Percentiles rank a stretch among this genome's conserved stretches.
These are phyloP conservation scores for Betula pendula DNA, from an alignment of 306 rosid genomes.

Conservation along the genomic window DNA sequence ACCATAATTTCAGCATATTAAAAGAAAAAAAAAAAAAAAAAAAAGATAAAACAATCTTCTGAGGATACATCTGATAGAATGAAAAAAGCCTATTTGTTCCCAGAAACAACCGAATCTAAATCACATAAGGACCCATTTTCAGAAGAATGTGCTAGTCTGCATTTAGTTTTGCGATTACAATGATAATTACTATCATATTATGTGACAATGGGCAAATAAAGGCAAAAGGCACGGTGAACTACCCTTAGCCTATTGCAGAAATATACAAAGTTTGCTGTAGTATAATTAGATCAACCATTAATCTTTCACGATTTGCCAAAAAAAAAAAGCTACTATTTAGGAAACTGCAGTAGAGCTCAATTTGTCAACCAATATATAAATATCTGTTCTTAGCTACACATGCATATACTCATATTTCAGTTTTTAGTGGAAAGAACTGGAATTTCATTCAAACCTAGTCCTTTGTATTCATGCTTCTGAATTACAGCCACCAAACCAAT, in stretches of 20 bases:
- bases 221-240: background rate
- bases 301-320: background rate
- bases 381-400: background rate
- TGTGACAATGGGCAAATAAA: background rate
- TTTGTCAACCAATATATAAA: background rate
- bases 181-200: no score
- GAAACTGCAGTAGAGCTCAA: background rate
- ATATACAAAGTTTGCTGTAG: background rate
- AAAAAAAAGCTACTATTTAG: background rate
- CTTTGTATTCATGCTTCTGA: background rate
- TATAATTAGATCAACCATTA: background rate
- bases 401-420: background rate
- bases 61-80: background rate
- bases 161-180: background rate
- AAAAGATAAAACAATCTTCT: background rate
- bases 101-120: background rate
- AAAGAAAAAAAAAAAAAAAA: background rate
- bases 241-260: background rate
- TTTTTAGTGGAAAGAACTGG: background rate
- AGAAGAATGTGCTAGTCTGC: background rate
- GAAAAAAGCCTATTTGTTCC: background rate
- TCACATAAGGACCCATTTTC: background rate
- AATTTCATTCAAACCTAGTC: background rate
- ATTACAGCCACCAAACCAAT: background rate
- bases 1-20: slow-evolving; percentile 27